A percentile compares a stretch with the other conserved stretches of the same genome.
Evolutionary conservation across 2,329 filamentous ascomycete genomes (phyloP).

Genomic region (Aspergillus sp.): DNA sequence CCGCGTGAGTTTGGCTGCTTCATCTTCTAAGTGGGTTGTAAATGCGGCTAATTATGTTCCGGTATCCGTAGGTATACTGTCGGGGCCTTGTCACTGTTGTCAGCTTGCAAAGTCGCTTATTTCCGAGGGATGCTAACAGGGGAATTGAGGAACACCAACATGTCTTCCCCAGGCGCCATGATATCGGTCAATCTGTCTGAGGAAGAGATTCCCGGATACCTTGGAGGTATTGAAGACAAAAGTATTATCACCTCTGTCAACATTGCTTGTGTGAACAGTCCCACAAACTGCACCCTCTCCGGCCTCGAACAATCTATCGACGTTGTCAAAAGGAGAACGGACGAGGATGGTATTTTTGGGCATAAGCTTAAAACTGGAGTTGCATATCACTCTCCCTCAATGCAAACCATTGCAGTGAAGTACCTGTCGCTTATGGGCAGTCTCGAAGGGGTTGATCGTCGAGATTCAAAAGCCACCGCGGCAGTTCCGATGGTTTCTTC

Average conservation of each 20-base stretch:
- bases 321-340: constrained; percentile 1
- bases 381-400: constrained; percentile 18
- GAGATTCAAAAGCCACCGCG: no score
- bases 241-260: neutral
- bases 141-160: no score
- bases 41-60: no score
- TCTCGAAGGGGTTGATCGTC: neutral
- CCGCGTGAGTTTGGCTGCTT: constrained; percentile 24
- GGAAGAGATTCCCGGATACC: neutral
- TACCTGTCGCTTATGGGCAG: neutral
- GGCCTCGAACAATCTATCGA: constrained; percentile 7
- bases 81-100: constrained; percentile 12
- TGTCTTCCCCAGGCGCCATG: neutral
- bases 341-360: constrained; percentile 3
- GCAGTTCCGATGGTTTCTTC: no score
- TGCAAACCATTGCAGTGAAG: neutral
- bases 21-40: no score
- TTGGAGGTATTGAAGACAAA: neutral
- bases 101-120: neutral
- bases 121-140: neutral
- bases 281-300: constrained; percentile 13
- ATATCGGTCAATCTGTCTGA: neutral
- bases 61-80: constrained; percentile 29
- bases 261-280: constrained; percentile 15
- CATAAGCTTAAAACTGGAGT: constrained; percentile 13